These are phyloP conservation scores for Penicillium pulvis DNA, from an alignment of 495 filamentous ascomycete species.

Conservation along the genomic window DNA sequence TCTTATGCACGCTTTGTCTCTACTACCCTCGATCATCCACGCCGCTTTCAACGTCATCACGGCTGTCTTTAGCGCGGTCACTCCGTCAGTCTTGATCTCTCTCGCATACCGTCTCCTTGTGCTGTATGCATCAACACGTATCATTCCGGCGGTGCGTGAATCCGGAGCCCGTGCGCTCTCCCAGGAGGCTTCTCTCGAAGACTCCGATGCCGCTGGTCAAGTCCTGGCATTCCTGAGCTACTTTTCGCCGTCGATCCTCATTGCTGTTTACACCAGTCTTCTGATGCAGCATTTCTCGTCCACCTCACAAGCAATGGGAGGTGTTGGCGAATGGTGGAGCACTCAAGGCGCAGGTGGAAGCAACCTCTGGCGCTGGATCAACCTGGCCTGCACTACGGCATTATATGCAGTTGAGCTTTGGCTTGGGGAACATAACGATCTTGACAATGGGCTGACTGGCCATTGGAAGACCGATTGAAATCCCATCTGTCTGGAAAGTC, in stretches of 20 bases:
- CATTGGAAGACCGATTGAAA: slow-evolving; percentile 96
- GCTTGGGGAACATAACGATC: slow-evolving; percentile 72
- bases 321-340: slow-evolving; percentile 81
- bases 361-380: slow-evolving; percentile 91
- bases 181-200: slow-evolving; percentile 80
- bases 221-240: slow-evolving; percentile 81
- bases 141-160: slow-evolving; percentile 90
- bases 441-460: slow-evolving; percentile 65
- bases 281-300: slow-evolving; percentile 92
- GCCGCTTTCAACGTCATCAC: slow-evolving; percentile 84
- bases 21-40: slow-evolving; percentile 79
- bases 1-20: slow-evolving; percentile 77
- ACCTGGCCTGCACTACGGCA: slow-evolving; percentile 81
- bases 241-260: slow-evolving; percentile 89
- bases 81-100: slow-evolving; percentile 91
- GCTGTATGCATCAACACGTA: slow-evolving; percentile 91
- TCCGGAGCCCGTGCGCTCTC: slow-evolving; percentile 78
- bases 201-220: slow-evolving; percentile 78
- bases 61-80: slow-evolving; percentile 89
- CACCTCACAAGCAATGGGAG: slow-evolving; percentile 60
- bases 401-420: slow-evolving; percentile 88
- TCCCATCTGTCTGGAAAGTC: not conserved
- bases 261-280: slow-evolving; percentile 95
- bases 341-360: slow-evolving; percentile 76
- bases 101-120: slow-evolving; percentile 91